Evolutionary conservation across 2,329 filamentous ascomycete species (phyloP).

Genomic region (Zymoseptoria tritici): DNA sequence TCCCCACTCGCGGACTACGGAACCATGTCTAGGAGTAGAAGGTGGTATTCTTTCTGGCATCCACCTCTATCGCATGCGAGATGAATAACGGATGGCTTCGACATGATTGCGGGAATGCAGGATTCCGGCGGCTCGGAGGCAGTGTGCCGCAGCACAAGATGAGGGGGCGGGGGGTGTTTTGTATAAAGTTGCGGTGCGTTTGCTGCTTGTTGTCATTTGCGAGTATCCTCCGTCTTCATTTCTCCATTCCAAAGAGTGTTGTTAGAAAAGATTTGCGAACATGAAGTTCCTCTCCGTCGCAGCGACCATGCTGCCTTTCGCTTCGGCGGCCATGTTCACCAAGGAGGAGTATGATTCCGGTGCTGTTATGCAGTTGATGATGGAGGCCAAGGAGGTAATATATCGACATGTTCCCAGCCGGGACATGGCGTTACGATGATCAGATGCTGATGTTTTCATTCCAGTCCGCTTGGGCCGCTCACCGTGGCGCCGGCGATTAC

Average conservation of each 20-base stretch:
- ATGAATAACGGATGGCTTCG: background rate
- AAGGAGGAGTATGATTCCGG: conserved; percentile 15
- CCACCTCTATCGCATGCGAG: background rate
- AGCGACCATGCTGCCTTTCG: conserved; percentile 12
- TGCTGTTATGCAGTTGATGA: conserved; percentile 15
- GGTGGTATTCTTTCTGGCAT: background rate
- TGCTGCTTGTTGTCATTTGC: too few relatives aligned
- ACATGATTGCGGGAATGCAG: too few relatives aligned
- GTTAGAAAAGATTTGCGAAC: background rate
- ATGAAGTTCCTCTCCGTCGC: conserved; percentile 18
- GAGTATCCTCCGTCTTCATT: too few relatives aligned
- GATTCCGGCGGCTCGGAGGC: background rate
- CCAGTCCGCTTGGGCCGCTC: conserved; percentile 17
- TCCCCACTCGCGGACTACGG: background rate
- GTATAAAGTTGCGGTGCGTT: too few relatives aligned
- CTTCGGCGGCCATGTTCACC: conserved; percentile 12
- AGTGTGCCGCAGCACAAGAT: background rate
- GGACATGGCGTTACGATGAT: too few relatives aligned
- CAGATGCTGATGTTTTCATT: too few relatives aligned
- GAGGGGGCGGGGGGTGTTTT: background rate
- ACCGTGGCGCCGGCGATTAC: conserved; percentile 19
- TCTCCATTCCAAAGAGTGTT: too few relatives aligned
- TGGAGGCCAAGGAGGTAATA: conserved; percentile 7
- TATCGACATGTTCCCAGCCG: too few relatives aligned
- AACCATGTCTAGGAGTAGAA: background rate